Base-by-base conservation (phyloP, 2,329 filamentous ascomycete species). In the Ophidiomyces ophidiicola region DNA sequence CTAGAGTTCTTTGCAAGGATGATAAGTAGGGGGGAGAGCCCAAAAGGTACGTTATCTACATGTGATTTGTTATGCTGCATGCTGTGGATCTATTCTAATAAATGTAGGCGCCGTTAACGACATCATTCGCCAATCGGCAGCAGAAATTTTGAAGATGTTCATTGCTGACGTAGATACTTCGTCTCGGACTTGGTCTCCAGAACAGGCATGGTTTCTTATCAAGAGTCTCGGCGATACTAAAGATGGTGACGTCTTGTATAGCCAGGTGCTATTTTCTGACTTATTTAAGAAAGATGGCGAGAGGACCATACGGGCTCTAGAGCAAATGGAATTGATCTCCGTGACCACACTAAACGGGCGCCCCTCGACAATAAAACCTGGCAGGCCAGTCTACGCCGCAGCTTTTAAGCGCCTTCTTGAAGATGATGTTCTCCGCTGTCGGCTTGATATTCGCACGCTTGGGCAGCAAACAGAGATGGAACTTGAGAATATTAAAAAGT, bases 111-210 rank as follows among this genome's bases (percentile, higher is more conserved):
- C 90, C 2, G 80, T 94, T 2, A 69, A 77, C 15, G 86, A 94
- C 47, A 96, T 98, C 46, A 81, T 94, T 39, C 78, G 84, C 39
- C 85, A 94, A 54, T 82, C 81, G 12, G 82, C 86, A 0, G 83
- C 82, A 0, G 90, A 96, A 54, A 87, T 96, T 33, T 66, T 94
- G 45, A 93, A 94, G 54, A 86, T 94, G 70, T 96, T 87, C 63
- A 74, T 98, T 20, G 67, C 92, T 2, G 53, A 68, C 30, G 56
- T 62, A 17, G 74, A 76, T 32, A 72, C 72, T 36, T 63, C 67
- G 2, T 64, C 69, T 28, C 72, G 72, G 20, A 72, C 73, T 39
- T 96, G 85, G 82, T 82, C 78, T 0, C 68, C 76, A 3, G 79
- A 90, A 53, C 90, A 96, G 64, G 88, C 85, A 0, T 96, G 90